Percentiles rank a stretch among this genome's conserved stretches.
These are phyloP conservation scores for Solanum etuberosum DNA, from an alignment of 257 asterid species.

Conservation along the genomic window DNA sequence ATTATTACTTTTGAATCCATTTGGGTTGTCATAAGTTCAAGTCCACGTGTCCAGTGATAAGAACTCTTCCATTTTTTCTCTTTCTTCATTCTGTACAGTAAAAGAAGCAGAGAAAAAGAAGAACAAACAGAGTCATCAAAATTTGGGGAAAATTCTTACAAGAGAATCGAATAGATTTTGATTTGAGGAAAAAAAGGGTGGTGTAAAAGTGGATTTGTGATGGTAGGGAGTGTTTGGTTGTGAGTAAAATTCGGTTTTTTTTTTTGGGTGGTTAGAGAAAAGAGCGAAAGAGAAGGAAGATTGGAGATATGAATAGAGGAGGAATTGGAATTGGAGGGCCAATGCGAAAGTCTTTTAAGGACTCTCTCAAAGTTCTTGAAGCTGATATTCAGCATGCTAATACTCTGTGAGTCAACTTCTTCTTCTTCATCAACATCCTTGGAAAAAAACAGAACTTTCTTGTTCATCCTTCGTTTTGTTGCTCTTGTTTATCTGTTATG, in stretches of 20 bases:
- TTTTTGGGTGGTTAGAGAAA: not conserved
- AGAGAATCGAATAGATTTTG: not conserved
- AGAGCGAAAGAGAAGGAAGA: not conserved
- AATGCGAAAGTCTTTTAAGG: conserved; percentile 66
- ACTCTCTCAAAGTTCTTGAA: conserved; percentile 72
- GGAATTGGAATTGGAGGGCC: conserved; percentile 22
- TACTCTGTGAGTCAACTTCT: conserved; percentile 39
- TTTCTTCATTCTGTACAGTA: not conserved
- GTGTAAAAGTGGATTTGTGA: not conserved
- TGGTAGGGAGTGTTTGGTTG: not conserved
- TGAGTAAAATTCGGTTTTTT: not conserved
- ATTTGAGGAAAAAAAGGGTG: not conserved
- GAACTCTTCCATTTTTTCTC: not conserved
- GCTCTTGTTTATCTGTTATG: not conserved
- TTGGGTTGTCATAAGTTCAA: not conserved
- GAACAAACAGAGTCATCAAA: not conserved
- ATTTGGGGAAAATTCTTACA: not conserved
- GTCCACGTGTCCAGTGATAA: not conserved
- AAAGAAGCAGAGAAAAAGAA: not conserved
- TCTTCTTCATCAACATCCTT: not conserved
- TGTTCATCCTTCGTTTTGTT: not conserved
- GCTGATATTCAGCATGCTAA: conserved; percentile 91
- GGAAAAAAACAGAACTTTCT: not conserved
- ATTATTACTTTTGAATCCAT: not conserved
- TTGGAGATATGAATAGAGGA: conserved; percentile 8